phyloP scores from a whole-genome alignment of 176 grass and related monocot species.

The Aegilops tauschii region DNA sequence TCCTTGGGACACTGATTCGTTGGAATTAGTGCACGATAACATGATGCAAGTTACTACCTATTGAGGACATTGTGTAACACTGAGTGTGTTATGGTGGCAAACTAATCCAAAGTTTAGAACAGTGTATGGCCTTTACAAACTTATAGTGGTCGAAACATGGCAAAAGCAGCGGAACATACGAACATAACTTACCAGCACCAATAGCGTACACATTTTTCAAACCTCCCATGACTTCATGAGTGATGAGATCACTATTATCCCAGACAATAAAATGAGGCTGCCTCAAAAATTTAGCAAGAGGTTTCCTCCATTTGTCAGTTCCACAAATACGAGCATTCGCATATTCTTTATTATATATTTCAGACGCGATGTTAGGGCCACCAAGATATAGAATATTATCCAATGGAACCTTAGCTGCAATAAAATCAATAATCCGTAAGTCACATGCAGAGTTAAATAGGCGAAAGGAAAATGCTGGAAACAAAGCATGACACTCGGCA shows the following conservation, averaged over 20 bases:
- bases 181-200: conserved; percentile 73
- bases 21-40: conserved; percentile 1
- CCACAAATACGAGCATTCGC: conserved; percentile 96
- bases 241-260: conserved; percentile 94
- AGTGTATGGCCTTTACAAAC: not conserved
- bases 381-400: conserved; percentile 99
- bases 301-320: conserved; percentile 94
- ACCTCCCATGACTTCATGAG: conserved; percentile 98
- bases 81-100: not conserved
- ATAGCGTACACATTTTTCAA: conserved; percentile 99
- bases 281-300: conserved; percentile 94
- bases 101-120: not conserved
- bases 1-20: not conserved
- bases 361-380: conserved; percentile 93
- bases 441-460: not conserved
- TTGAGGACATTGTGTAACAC: not conserved
- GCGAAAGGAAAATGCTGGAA: not conserved
- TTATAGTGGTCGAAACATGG: conserved; percentile 1
- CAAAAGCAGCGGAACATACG: not conserved
- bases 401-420: conserved; percentile 75
- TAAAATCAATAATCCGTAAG: conserved; percentile 15
- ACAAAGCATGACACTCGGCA: not conserved
- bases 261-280: conserved; percentile 99
- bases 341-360: conserved; percentile 99
- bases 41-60: conserved; percentile 5